A percentile compares a stretch with the other conserved stretches of the same genome.
Evolutionary conservation across 345 rosid species (phyloP).

Genomic region (Rhizophora mangle): DNA sequence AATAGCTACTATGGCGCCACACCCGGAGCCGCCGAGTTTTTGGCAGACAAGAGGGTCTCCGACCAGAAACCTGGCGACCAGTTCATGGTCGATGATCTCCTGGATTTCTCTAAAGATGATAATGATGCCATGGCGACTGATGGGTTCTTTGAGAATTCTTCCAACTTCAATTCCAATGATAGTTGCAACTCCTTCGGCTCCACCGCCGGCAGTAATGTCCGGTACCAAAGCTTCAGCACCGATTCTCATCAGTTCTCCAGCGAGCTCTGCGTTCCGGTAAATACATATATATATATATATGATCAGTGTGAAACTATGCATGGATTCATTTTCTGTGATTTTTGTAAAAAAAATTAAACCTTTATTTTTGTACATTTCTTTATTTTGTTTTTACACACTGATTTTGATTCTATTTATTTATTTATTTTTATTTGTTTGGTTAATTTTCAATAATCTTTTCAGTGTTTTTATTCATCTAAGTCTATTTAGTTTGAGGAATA

Average conservation of each 20-base stretch:
- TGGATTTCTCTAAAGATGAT: constrained; percentile 61
- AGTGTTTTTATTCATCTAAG: no score
- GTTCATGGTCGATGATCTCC: constrained; percentile 64
- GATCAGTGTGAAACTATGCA: not conserved
- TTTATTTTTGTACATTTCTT: no score
- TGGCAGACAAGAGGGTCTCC: constrained; percentile 33
- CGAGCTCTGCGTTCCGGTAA: constrained; percentile 74
- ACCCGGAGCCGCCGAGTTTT: constrained; percentile 25
- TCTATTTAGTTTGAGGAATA: no score
- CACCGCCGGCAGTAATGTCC: constrained; percentile 21
- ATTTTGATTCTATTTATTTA: no score
- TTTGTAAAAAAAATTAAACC: no score
- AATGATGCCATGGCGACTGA: constrained; percentile 30
- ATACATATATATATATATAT: not conserved
- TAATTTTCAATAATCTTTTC: no score
- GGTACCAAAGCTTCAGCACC: constrained; percentile 32
- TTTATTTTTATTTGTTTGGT: no score
- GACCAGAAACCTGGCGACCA: constrained; percentile 38
- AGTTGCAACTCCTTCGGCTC: constrained; percentile 50
- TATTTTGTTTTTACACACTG: no score
- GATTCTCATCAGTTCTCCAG: constrained; percentile 45
- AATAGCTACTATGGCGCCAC: constrained; percentile 28
- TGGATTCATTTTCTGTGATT: no score
- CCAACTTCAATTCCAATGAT: constrained; percentile 38
- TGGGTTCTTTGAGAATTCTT: constrained; percentile 43